These are phyloP conservation scores for Carex myosuroides DNA, from an alignment of 176 grass and related monocot genomes.

Conservation along the genomic window DNA sequence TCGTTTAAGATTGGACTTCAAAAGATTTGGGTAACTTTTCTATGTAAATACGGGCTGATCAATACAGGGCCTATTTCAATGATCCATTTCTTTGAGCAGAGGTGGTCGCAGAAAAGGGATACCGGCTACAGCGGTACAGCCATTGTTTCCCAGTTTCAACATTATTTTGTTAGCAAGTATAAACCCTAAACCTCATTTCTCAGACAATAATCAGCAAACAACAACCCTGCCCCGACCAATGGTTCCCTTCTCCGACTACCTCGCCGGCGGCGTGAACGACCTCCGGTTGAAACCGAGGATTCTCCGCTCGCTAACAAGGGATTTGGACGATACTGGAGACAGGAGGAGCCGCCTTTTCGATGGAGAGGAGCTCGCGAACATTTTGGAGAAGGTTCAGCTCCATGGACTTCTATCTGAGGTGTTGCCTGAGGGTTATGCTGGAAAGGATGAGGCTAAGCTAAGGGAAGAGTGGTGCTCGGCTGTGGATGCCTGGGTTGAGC, in stretches of 20 bases:
- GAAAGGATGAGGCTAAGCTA: slow-evolving; percentile 12
- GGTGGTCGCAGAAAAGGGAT: not conserved
- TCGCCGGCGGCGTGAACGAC: slow-evolving; percentile 18
- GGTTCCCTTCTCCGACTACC: not conserved
- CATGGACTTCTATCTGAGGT: slow-evolving; percentile 34
- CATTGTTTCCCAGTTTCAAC: not conserved
- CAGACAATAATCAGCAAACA: not conserved
- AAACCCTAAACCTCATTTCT: slow-evolving; percentile 20
- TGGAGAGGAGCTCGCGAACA: slow-evolving; percentile 6
- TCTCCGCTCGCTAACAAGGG: slow-evolving; percentile 25
- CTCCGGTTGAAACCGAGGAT: slow-evolving; percentile 21
- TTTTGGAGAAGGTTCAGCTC: slow-evolving; percentile 23
- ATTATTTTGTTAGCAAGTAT: not conserved
- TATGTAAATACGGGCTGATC: too few relatives aligned
- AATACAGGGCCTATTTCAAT: too few relatives aligned
- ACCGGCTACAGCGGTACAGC: not conserved
- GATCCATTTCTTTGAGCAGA: too few relatives aligned
- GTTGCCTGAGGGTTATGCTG: not conserved
- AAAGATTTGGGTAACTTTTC: too few relatives aligned
- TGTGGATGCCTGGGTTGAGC: slow-evolving; percentile 39
- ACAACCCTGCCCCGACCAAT: not conserved
- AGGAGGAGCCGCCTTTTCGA: not conserved
- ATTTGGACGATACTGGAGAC: not conserved
- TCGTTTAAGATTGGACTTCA: too few relatives aligned
- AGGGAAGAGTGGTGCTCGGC: slow-evolving; percentile 25